Evolutionary conservation across 2,329 filamentous ascomycete genomes (phyloP).

Genomic region (Capronia epimyces): DNA sequence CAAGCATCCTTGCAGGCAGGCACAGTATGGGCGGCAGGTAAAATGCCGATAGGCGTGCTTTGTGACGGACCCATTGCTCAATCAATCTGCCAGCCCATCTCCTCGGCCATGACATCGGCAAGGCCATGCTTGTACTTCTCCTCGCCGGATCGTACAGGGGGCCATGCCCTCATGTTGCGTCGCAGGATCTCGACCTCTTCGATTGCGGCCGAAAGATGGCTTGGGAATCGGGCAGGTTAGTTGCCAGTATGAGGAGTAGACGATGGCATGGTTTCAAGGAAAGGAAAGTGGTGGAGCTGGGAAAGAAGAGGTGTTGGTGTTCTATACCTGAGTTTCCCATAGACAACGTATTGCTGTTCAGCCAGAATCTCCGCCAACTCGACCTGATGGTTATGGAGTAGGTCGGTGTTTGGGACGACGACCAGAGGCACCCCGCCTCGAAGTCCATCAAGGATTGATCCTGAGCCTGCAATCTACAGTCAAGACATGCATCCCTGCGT

Average conservation of each 20-base stretch:
- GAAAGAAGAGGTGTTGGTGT: background rate
- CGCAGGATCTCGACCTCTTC: slow-evolving; percentile 46
- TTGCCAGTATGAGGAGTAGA: background rate
- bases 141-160: slow-evolving; percentile 44
- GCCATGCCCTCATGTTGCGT: slow-evolving; percentile 43
- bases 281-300: background rate
- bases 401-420: slow-evolving; percentile 75
- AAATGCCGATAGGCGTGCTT: background rate
- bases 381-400: slow-evolving; percentile 86
- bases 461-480: slow-evolving; percentile 60
- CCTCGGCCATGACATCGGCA: slow-evolving; percentile 51
- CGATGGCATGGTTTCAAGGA: background rate
- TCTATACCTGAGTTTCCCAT: slow-evolving; percentile 60
- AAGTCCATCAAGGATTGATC: slow-evolving; percentile 79
- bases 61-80: slow-evolving; percentile 27
- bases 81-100: slow-evolving; percentile 51
- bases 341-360: slow-evolving; percentile 68
- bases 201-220: slow-evolving; percentile 46
- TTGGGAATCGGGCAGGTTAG: slow-evolving; percentile 30
- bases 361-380: slow-evolving; percentile 77
- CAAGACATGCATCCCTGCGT: background rate
- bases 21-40: background rate
- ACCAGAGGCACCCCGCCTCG: slow-evolving; percentile 70
- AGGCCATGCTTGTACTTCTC: slow-evolving; percentile 42
- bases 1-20: too few relatives aligned